Percentiles rank a stretch among this genome's conserved stretches.
phyloP scores from a whole-genome alignment of 2,329 filamentous ascomycete species.

The Trichoderma brevicompactum region DNA sequence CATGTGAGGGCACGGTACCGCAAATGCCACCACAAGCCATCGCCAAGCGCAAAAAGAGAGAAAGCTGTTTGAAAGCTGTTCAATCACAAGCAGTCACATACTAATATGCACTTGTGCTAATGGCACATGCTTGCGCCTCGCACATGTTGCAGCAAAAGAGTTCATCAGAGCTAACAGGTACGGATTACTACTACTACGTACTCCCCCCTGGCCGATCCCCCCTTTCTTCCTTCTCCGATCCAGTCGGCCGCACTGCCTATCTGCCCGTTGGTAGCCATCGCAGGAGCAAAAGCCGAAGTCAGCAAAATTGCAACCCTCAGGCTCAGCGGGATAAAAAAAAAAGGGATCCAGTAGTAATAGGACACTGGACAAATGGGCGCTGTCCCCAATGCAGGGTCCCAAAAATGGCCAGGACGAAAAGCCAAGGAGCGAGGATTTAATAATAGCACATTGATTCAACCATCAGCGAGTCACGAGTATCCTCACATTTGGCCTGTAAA shows the following conservation, averaged over 20 bases:
- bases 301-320: slow-evolving; percentile 12
- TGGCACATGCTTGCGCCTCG: background rate
- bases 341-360: background rate
- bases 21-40: too few relatives aligned
- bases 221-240: slow-evolving; percentile 9
- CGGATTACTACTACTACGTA: background rate
- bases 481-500: background rate
- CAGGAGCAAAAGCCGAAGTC: slow-evolving; percentile 2
- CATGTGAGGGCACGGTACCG: too few relatives aligned
- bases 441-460: slow-evolving; percentile 17
- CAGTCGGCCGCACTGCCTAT: slow-evolving; percentile 16
- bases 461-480: slow-evolving; percentile 15
- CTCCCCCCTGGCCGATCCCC: background rate
- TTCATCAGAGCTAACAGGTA: background rate
- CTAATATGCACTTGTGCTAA: too few relatives aligned
- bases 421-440: background rate
- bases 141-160: background rate
- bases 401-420: background rate
- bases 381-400: background rate
- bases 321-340: background rate
- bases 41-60: too few relatives aligned
- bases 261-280: background rate
- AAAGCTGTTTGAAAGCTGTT: too few relatives aligned
- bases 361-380: background rate
- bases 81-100: too few relatives aligned